A percentile compares a stretch with the other conserved stretches of the same genome.
Conservation (phyloP, 345 rosid genomes). For the Aquilaria sinensis region DNA sequence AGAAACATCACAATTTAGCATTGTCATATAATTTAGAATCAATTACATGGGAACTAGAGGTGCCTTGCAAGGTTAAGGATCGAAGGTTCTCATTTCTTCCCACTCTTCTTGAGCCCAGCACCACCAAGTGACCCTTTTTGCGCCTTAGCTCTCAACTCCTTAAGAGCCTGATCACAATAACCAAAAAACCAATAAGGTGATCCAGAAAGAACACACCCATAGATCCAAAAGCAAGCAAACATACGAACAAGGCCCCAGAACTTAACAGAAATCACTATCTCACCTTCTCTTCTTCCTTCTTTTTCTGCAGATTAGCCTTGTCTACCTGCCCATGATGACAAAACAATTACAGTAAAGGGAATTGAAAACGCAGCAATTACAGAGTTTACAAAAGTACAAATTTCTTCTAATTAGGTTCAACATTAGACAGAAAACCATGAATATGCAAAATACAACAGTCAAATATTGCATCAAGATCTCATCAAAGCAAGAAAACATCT, state of each 20-base stretch:
- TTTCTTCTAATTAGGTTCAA: too few species aligned
- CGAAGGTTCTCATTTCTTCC: constrained; percentile 59
- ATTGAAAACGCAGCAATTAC: background rate
- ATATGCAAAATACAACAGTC: too few species aligned
- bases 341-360: background rate
- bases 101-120: constrained; percentile 89
- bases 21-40: background rate
- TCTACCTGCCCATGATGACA: constrained; percentile 6
- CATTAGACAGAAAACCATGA: too few species aligned
- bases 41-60: too few species aligned
- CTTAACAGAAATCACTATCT: background rate
- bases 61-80: too few species aligned
- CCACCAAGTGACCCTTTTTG: constrained; percentile 82
- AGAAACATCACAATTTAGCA: background rate
- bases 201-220: background rate
- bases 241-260: background rate
- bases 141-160: constrained; percentile 85
- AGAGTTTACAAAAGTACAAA: too few species aligned
- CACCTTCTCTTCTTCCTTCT: constrained; percentile 21
- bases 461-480: too few species aligned
- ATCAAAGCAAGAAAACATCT: too few species aligned
- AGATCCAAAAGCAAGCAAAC: background rate
- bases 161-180: constrained; percentile 49
- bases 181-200: background rate
- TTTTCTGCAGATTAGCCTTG: constrained; percentile 12